These are phyloP conservation scores for Aureobasidium namibiae DNA, from an alignment of 2,329 filamentous ascomycete genomes.

Conservation along the genomic window DNA sequence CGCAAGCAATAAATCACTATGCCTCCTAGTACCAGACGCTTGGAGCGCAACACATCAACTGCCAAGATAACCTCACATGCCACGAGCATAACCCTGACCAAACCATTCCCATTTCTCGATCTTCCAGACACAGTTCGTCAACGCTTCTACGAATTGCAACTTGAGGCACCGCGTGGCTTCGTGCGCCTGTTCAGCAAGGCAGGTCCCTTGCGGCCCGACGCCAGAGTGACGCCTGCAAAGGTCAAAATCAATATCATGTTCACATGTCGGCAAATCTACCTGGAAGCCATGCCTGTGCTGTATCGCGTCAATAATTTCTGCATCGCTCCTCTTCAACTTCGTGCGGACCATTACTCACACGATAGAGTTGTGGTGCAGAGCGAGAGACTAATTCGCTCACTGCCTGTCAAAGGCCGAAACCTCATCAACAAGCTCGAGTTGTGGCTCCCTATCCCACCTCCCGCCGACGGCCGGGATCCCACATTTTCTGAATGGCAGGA, in stretches of 20 bases:
- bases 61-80: neutral
- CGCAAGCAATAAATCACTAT: neutral
- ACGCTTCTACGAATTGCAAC: constrained; percentile 3
- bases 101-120: constrained; percentile 1
- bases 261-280: neutral
- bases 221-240: neutral
- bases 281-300: constrained; percentile 1
- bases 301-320: constrained; percentile 3
- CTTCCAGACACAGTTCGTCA: constrained; percentile 1
- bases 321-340: neutral
- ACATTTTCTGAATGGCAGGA: neutral
- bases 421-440: neutral
- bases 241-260: neutral
- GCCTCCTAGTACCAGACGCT: neutral
- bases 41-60: neutral
- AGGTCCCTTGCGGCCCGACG: neutral
- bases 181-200: neutral
- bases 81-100: neutral
- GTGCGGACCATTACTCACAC: neutral
- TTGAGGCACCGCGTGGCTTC: neutral
- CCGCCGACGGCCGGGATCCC: neutral
- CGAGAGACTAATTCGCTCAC: neutral
- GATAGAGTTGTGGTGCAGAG: neutral
- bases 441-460: neutral
- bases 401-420: constrained; percentile 2